phyloP scores from a whole-genome alignment of 208 protist species.

The Trypanosoma grayi region DNA sequence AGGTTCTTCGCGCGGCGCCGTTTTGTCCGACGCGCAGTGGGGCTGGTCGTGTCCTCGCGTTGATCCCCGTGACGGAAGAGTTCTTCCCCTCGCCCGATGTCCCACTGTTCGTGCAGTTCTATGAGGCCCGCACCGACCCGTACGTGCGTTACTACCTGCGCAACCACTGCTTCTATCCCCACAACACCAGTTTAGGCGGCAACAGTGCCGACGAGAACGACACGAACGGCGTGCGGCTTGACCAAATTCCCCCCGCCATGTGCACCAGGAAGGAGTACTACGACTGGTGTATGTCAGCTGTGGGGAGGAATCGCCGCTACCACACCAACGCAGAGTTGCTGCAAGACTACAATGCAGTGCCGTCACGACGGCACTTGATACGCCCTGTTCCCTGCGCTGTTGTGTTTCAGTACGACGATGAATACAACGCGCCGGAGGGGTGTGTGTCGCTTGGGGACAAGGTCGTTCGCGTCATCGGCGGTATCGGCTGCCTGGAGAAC shows the following conservation, averaged over 20 bases:
- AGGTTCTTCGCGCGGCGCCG: constrained; percentile 42
- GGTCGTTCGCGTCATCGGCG: constrained; percentile 58
- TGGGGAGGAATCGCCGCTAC: constrained; percentile 7
- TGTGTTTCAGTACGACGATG: constrained; percentile 58
- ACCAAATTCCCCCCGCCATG: constrained; percentile 36
- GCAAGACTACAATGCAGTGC: constrained; percentile 21
- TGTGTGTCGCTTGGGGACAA: constrained; percentile 34
- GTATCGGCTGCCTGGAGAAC: constrained; percentile 19
- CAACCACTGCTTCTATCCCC: constrained; percentile 6
- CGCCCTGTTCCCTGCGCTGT: constrained; percentile 57
- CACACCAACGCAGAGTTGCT: constrained; percentile 37
- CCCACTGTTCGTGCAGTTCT: constrained; percentile 55
- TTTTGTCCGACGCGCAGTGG: constrained; percentile 34
- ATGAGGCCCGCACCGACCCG: constrained; percentile 49
- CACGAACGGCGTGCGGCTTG: constrained; percentile 33
- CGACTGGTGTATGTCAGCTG: neutral
- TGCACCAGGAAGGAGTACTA: constrained; percentile 40
- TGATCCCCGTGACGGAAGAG: constrained; percentile 49
- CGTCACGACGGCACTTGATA: constrained; percentile 17
- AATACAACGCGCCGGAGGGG: constrained; percentile 36
- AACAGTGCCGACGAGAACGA: too few species aligned
- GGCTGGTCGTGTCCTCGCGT: constrained; percentile 30
- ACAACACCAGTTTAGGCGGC: too few species aligned
- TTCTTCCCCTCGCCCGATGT: constrained; percentile 59
- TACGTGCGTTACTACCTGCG: constrained; percentile 74